phyloP scores from a whole-genome alignment of 2,329 filamentous ascomycete genomes.

The Berkeleyomyces rouxiae region DNA sequence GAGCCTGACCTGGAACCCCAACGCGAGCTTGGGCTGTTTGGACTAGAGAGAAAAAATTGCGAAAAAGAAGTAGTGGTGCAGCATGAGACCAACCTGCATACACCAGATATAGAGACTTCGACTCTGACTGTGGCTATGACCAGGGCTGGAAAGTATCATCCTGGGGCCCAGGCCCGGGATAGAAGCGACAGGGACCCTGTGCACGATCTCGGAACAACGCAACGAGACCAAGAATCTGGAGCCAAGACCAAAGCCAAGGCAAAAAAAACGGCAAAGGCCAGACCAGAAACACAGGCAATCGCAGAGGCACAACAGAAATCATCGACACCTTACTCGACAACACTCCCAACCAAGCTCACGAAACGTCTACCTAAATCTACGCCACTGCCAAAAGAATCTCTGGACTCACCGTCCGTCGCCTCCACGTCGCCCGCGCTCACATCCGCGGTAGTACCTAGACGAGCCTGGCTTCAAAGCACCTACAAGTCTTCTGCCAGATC shows the following conservation, averaged over 20 bases:
- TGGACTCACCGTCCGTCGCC: neutral
- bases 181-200: neutral
- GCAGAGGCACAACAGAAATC: neutral
- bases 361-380: neutral
- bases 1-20: neutral
- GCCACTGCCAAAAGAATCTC: neutral
- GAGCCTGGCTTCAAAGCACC: neutral
- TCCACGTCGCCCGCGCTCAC: neutral
- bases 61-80: neutral
- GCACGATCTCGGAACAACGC: constrained; percentile 1
- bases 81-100: neutral
- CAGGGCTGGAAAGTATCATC: constrained; percentile 1
- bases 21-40: neutral
- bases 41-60: neutral
- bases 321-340: neutral
- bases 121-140: neutral
- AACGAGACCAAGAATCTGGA: neutral
- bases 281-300: neutral
- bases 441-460: neutral
- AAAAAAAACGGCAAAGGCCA: neutral
- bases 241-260: constrained; percentile 1
- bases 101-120: neutral
- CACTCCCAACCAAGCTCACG: neutral
- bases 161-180: neutral
- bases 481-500: neutral